These are phyloP conservation scores for Vigna reflexopilosa DNA, from an alignment of 306 rosid species.

Conservation along the genomic window DNA sequence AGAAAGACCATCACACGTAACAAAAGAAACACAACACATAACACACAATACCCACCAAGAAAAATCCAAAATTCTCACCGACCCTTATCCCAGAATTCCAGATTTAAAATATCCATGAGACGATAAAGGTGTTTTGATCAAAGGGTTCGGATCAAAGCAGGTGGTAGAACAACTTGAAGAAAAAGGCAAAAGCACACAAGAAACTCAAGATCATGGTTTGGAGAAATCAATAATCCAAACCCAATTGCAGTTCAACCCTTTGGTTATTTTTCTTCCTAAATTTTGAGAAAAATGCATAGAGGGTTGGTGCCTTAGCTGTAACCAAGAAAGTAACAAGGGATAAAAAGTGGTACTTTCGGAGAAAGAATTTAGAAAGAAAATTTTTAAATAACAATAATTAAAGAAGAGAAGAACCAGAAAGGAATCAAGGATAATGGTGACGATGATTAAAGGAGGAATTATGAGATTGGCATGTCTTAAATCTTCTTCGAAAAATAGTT, in stretches of 20 bases:
- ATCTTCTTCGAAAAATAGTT: not conserved
- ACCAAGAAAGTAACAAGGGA: not conserved
- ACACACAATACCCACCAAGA: slow-evolving; percentile 39
- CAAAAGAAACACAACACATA: slow-evolving; percentile 14
- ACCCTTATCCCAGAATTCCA: slow-evolving; percentile 30
- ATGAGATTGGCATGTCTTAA: slow-evolving; percentile 6
- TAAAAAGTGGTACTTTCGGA: not conserved
- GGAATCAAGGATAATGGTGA: not conserved
- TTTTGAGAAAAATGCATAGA: not conserved
- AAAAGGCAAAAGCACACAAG: slow-evolving; percentile 35
- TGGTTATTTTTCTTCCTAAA: not conserved
- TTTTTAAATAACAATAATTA: not conserved
- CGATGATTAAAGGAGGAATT: not conserved
- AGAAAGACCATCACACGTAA: slow-evolving; percentile 42
- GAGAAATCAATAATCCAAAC: slow-evolving; percentile 10
- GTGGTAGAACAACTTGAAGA: slow-evolving; percentile 43
- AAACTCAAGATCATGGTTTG: slow-evolving; percentile 41
- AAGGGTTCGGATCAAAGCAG: slow-evolving; percentile 44
- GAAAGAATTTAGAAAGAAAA: not conserved
- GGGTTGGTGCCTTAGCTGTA: not conserved
- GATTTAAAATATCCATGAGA: not conserved
- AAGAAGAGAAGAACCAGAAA: not conserved
- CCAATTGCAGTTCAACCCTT: slow-evolving; percentile 1
- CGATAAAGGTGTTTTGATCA: not conserved
- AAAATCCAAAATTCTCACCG: slow-evolving; percentile 33